Conservation (phyloP, 2,329 filamentous ascomycete genomes). For the Coniochaeta pulveracea region DNA sequence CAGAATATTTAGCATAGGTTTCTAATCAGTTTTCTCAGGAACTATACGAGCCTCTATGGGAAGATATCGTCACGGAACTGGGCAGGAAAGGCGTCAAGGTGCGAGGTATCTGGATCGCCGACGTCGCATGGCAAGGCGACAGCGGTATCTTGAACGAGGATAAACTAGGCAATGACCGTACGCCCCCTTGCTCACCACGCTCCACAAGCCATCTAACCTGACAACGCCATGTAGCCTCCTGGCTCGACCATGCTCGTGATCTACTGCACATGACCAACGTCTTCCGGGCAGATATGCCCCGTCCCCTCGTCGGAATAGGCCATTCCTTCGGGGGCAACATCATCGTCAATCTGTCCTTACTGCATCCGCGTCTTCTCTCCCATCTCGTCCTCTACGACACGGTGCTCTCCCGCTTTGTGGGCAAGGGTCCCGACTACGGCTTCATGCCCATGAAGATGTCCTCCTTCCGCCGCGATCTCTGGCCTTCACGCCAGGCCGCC, state of each 20-base stretch:
- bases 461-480: slow-evolving; percentile 63
- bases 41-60: slow-evolving; percentile 86
- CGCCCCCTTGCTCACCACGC: slow-evolving; percentile 16
- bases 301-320: slow-evolving; percentile 72
- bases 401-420: slow-evolving; percentile 49
- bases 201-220: not conserved
- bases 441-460: slow-evolving; percentile 46
- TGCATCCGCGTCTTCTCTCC: slow-evolving; percentile 72
- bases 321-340: slow-evolving; percentile 81
- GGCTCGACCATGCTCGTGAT: slow-evolving; percentile 79
- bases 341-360: slow-evolving; percentile 58
- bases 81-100: slow-evolving; percentile 55
- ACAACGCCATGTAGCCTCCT: slow-evolving; percentile 46
- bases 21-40: slow-evolving; percentile 40
- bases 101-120: slow-evolving; percentile 78
- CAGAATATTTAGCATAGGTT: slow-evolving; percentile 4
- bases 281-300: slow-evolving; percentile 68
- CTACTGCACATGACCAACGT: slow-evolving; percentile 76
- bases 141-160: slow-evolving; percentile 69
- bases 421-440: slow-evolving; percentile 21
- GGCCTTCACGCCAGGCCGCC: slow-evolving; percentile 67
- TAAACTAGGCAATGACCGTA: slow-evolving; percentile 74
- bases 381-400: slow-evolving; percentile 75
- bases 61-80: slow-evolving; percentile 56
- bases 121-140: slow-evolving; percentile 75